Percentiles rank a stretch among this genome's conserved stretches.
These are phyloP conservation scores for Hypoxylon sp. DNA, from an alignment of 2,329 filamentous ascomycete species.

Conservation along the genomic window DNA sequence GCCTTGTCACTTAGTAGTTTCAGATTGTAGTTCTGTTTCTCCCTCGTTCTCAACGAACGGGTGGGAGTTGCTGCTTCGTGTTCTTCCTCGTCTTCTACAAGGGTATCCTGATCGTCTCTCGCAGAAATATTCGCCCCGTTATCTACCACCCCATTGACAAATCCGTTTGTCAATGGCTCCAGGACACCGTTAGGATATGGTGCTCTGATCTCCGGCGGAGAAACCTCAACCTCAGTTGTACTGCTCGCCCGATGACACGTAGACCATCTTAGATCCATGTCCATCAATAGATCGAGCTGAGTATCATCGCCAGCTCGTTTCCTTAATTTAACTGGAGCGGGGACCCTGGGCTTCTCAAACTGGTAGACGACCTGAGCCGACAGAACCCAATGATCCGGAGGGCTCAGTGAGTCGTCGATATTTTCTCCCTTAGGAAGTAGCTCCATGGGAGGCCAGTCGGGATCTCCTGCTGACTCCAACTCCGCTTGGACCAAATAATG, in stretches of 20 bases:
- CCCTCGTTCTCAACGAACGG: slow-evolving; percentile 63
- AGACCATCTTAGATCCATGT: slow-evolving; percentile 53
- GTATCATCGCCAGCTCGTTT: slow-evolving; percentile 45
- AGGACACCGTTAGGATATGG: slow-evolving; percentile 54
- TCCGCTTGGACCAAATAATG: slow-evolving; percentile 65
- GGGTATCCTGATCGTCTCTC: slow-evolving; percentile 43
- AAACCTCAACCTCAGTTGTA: slow-evolving; percentile 54
- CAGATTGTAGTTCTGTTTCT: slow-evolving; percentile 69
- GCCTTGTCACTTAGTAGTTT: slow-evolving; percentile 70
- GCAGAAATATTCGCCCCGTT: slow-evolving; percentile 41
- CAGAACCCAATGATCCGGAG: slow-evolving; percentile 49
- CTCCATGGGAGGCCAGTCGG: slow-evolving; percentile 66
- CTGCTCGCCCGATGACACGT: slow-evolving; percentile 43
- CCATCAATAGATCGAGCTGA: slow-evolving; percentile 46
- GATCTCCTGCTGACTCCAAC: slow-evolving; percentile 63
- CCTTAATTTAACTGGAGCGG: slow-evolving; percentile 46
- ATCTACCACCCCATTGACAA: slow-evolving; percentile 50
- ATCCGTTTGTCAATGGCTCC: slow-evolving; percentile 51
- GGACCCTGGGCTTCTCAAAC: slow-evolving; percentile 49
- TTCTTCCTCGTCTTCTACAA: slow-evolving; percentile 55
- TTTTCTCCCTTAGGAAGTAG: slow-evolving; percentile 50
- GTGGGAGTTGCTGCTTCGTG: slow-evolving; percentile 66
- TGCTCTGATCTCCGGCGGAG: slow-evolving; percentile 60
- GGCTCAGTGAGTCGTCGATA: slow-evolving; percentile 45
- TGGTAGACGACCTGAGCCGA: slow-evolving; percentile 47